Percentiles rank a stretch among this genome's conserved stretches.
These are phyloP conservation scores for Apophysomyces variabilis DNA, from an alignment of 371 early-diverging fungal genomes.

Conservation along the genomic window DNA sequence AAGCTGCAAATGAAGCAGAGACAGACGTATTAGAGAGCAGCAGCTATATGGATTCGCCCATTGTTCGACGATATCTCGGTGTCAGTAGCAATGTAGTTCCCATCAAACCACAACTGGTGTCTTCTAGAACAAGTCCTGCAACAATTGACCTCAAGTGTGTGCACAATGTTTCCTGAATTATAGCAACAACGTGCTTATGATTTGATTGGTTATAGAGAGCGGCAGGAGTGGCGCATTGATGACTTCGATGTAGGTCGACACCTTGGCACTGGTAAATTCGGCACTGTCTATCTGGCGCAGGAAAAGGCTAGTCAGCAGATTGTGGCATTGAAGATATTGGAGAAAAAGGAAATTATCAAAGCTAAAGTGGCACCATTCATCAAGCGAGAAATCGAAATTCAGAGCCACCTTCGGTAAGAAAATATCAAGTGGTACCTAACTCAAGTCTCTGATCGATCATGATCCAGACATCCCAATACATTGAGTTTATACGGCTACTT, in stretches of 20 bases:
- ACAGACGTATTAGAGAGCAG: background rate
- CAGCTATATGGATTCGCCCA: slow-evolving; percentile 48
- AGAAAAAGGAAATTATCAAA: slow-evolving; percentile 80
- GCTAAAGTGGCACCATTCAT: slow-evolving; percentile 32
- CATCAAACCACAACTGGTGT: slow-evolving; percentile 10
- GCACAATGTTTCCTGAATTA: background rate
- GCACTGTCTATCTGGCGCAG: slow-evolving; percentile 92
- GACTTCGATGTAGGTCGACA: slow-evolving; percentile 96
- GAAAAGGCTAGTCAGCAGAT: slow-evolving; percentile 86
- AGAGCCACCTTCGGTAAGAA: slow-evolving; percentile 81
- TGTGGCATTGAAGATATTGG: slow-evolving; percentile 95
- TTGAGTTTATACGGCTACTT: slow-evolving; percentile 97
- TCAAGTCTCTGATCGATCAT: background rate
- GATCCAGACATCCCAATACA: slow-evolving; percentile 86
- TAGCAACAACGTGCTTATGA: background rate
- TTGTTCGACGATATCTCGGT: slow-evolving; percentile 39
- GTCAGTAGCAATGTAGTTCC: slow-evolving; percentile 24
- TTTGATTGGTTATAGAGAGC: background rate
- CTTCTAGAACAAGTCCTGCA: background rate
- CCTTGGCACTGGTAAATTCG: slow-evolving; percentile 98
- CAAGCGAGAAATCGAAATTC: slow-evolving; percentile 96
- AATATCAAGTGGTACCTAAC: background rate
- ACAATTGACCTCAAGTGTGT: background rate
- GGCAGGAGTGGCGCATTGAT: slow-evolving; percentile 73
- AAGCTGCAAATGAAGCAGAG: slow-evolving; percentile 4